Evolutionary conservation across 75 land plant species (phyloP).

Genomic region (Pinus albicaulis): DNA sequence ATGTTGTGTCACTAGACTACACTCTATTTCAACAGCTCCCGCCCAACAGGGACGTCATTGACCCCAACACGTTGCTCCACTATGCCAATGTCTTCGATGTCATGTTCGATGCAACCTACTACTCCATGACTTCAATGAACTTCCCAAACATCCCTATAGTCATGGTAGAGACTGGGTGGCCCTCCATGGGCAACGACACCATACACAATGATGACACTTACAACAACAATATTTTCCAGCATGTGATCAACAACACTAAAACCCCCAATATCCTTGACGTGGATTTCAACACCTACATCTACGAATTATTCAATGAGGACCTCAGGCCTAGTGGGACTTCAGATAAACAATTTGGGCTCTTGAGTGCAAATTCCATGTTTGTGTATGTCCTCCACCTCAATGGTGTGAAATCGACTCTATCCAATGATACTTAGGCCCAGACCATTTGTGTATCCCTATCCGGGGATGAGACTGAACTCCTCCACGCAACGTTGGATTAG

Average conservation of each 20-base stretch:
- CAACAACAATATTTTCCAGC: slow-evolving; percentile 64
- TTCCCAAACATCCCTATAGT: slow-evolving; percentile 50
- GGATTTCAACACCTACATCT: slow-evolving; percentile 61
- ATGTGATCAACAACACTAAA: slow-evolving; percentile 43
- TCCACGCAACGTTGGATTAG: slow-evolving; percentile 68
- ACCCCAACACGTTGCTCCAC: slow-evolving; percentile 58
- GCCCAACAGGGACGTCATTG: too few species aligned
- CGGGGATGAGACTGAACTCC: slow-evolving; percentile 36
- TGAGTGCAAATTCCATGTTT: slow-evolving; percentile 41
- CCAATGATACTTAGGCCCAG: slow-evolving; percentile 44
- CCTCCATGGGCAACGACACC: slow-evolving; percentile 72
- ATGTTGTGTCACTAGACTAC: slow-evolving; percentile 69
- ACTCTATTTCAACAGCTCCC: too few species aligned
- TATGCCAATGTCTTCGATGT: slow-evolving; percentile 86
- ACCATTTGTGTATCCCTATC: slow-evolving; percentile 62
- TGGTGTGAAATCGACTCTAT: background rate
- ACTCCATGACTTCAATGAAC: slow-evolving; percentile 67
- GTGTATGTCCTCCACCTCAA: too few species aligned
- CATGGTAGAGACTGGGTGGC: slow-evolving; percentile 92
- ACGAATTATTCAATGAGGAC: slow-evolving; percentile 81
- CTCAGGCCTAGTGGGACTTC: slow-evolving; percentile 53
- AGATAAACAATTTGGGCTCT: slow-evolving; percentile 70
- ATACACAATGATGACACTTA: slow-evolving; percentile 66
- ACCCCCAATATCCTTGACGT: slow-evolving; percentile 65
- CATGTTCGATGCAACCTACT: slow-evolving; percentile 72